These are phyloP conservation scores for Paramyrothecium roridum DNA, from an alignment of 2,329 filamentous ascomycete species.

Conservation along the genomic window DNA sequence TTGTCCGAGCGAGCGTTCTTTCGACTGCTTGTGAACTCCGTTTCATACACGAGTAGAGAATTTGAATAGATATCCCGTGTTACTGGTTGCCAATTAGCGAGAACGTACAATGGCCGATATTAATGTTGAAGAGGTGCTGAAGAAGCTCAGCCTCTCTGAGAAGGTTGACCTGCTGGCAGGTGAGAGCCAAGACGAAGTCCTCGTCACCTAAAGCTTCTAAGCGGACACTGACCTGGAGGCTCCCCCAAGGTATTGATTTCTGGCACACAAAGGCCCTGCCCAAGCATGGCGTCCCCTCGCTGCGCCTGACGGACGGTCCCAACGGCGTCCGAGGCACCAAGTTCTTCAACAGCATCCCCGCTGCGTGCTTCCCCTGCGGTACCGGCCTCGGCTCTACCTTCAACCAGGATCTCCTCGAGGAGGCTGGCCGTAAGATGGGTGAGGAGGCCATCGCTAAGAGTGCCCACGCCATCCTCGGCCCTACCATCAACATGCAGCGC, in stretches of 20 bases:
- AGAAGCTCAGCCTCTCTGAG: conserved; percentile 49
- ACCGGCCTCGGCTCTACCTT: conserved; percentile 57
- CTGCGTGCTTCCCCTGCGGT: conserved; percentile 60
- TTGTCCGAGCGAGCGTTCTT: not conserved
- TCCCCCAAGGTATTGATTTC: conserved; percentile 61
- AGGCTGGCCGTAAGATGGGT: conserved; percentile 49
- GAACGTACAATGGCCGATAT: conserved; percentile 43
- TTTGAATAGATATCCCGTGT: not conserved
- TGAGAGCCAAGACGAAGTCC: conserved; percentile 15
- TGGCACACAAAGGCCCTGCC: conserved; percentile 66
- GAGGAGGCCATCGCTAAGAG: conserved; percentile 54
- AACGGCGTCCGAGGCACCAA: conserved; percentile 66
- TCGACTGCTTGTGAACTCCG: not conserved
- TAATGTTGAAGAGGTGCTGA: conserved; percentile 50
- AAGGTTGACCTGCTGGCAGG: conserved; percentile 53
- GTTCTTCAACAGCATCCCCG: conserved; percentile 62
- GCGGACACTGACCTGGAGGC: not conserved
- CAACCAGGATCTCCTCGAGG: conserved; percentile 48
- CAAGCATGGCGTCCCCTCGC: conserved; percentile 58
- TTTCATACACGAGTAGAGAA: not conserved
- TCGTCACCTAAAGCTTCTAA: not conserved
- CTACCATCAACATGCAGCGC: conserved; percentile 62
- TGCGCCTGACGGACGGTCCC: conserved; percentile 66
- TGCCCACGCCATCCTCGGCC: conserved; percentile 56
- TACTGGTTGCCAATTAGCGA: too few relatives aligned